phyloP scores from a whole-genome alignment of 2,329 filamentous ascomycete genomes.

The Nothopassalora personata region DNA sequence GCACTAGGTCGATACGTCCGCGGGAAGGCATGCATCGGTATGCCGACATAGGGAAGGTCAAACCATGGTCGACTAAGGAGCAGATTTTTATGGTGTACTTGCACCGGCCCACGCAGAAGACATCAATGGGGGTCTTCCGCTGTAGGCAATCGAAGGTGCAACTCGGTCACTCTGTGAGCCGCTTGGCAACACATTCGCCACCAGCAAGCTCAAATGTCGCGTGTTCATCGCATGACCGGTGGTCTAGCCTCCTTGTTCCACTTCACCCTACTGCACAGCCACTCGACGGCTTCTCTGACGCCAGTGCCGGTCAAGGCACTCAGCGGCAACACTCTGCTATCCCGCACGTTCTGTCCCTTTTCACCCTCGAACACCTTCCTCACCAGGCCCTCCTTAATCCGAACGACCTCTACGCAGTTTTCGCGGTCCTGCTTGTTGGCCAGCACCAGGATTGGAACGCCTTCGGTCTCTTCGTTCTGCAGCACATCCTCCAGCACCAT shows the following conservation, averaged over 20 bases:
- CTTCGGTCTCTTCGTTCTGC: slow-evolving; percentile 78
- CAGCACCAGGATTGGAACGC: slow-evolving; percentile 83
- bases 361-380: slow-evolving; percentile 94
- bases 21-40: not conserved
- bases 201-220: not conserved
- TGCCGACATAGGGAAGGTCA: not conserved
- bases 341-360: slow-evolving; percentile 76
- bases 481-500: slow-evolving; percentile 86
- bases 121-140: not conserved
- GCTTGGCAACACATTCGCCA: too few species aligned
- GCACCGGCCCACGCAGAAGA: not conserved
- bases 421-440: slow-evolving; percentile 98
- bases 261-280: slow-evolving; percentile 83
- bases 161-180: too few species aligned
- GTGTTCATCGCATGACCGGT: slow-evolving; percentile 76
- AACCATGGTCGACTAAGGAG: not conserved
- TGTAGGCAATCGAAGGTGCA: too few species aligned
- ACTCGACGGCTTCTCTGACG: slow-evolving; percentile 93
- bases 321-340: slow-evolving; percentile 84
- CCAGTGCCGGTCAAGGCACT: slow-evolving; percentile 81
- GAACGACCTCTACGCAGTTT: slow-evolving; percentile 93
- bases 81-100: not conserved
- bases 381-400: slow-evolving; percentile 94
- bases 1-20: not conserved
- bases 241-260: slow-evolving; percentile 95